A percentile compares a stretch with the other conserved stretches of the same genome.
phyloP scores from a whole-genome alignment of 1,139 yeast genomes.

The Scheffersomyces illinoinensis region DNA sequence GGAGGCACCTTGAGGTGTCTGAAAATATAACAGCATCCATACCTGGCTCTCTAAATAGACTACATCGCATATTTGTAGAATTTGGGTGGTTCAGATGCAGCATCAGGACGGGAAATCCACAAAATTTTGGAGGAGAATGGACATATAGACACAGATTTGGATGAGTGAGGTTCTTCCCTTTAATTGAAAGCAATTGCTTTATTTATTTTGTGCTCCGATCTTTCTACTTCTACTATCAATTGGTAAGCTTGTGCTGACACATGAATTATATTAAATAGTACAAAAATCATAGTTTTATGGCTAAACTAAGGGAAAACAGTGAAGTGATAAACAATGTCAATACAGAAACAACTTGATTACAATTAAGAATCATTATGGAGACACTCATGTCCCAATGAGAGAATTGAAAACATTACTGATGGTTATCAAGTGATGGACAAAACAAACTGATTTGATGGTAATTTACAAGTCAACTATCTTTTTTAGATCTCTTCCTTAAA shows the following conservation, averaged over 20 bases:
- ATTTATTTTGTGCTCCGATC: too few species aligned
- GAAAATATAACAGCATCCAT: background rate
- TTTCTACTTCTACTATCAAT: background rate
- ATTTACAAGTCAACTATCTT: background rate
- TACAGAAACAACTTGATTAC: background rate
- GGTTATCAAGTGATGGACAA: background rate
- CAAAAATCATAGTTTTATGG: background rate
- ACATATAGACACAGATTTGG: background rate
- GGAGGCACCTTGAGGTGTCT: background rate
- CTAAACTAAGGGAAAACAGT: background rate
- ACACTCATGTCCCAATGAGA: background rate
- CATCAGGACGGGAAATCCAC: background rate
- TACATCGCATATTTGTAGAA: background rate
- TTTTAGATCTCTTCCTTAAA: constrained; percentile 46
- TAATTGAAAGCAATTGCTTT: background rate
- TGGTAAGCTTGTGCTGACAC: background rate
- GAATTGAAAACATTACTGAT: background rate
- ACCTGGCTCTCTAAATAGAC: background rate
- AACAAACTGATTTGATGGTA: background rate
- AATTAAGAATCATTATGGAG: background rate
- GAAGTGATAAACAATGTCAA: background rate
- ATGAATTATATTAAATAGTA: background rate
- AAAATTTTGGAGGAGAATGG: background rate
- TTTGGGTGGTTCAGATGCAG: background rate
- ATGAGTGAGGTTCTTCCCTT: background rate